A percentile compares a stretch with the other conserved stretches of the same genome.
phyloP scores from a whole-genome alignment of 139 green algal species.

The Chlorella sp. region DNA sequence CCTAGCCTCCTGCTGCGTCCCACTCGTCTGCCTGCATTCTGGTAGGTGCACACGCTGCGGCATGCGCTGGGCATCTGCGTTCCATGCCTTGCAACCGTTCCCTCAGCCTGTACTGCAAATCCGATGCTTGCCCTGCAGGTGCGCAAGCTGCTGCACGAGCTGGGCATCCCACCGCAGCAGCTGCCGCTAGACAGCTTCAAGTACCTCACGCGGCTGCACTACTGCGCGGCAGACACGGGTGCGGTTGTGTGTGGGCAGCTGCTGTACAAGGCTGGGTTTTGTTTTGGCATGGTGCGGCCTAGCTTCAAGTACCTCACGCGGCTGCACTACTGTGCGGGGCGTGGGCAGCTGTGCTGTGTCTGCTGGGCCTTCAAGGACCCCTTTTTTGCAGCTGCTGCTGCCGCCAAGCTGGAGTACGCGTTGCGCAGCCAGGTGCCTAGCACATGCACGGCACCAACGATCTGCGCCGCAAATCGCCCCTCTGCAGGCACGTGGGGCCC shows the following conservation, averaged over 20 bases:
- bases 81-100: too few species aligned
- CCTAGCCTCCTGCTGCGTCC: too few species aligned
- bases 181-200: constrained; percentile 71
- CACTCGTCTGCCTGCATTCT: too few species aligned
- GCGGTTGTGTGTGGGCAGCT: constrained; percentile 49
- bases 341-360: not conserved
- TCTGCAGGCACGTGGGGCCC: constrained; percentile 38
- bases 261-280: not conserved
- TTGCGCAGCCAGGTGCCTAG: not conserved
- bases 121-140: constrained; percentile 5
- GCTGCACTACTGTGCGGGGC: constrained; percentile 93
- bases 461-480: not conserved
- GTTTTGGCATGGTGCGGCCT: not conserved
- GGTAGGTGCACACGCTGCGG: too few species aligned
- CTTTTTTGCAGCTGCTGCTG: not conserved
- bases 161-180: constrained; percentile 77
- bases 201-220: constrained; percentile 93
- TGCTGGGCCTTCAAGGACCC: constrained; percentile 66
- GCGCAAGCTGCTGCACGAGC: constrained; percentile 92
- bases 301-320: constrained; percentile 86
- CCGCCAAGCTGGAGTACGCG: not conserved
- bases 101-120: too few species aligned
- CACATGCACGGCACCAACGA: not conserved
- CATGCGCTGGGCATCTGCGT: too few species aligned
- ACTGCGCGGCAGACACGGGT: constrained; percentile 85